Conservation (phyloP, 768 basidiomycete species). For the Asterophora lycoperdoides region DNA sequence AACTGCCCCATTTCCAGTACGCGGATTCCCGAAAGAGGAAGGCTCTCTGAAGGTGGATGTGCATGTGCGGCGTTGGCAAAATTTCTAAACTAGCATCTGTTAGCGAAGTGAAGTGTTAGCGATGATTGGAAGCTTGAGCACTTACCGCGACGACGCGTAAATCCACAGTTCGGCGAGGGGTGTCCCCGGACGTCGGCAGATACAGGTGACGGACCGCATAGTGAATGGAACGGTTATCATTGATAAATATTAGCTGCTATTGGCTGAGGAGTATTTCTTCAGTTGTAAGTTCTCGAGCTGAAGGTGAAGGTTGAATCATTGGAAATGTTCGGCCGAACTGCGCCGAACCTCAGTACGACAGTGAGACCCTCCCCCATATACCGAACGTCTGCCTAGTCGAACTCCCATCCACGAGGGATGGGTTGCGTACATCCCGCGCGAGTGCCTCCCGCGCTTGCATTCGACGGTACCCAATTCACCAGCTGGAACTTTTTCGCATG, state of each 20-base stretch:
- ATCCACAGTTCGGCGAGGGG: not conserved
- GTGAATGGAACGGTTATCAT: not conserved
- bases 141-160: not conserved
- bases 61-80: constrained; percentile 14
- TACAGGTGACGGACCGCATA: not conserved
- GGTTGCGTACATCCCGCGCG: too few species aligned
- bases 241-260: not conserved
- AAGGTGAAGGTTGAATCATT: too few species aligned
- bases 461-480: constrained; percentile 94
- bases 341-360: not conserved
- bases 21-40: constrained; percentile 60
- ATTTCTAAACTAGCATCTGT: constrained; percentile 3
- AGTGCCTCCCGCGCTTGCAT: too few species aligned
- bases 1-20: constrained; percentile 68
- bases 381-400: too few species aligned
- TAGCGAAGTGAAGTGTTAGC: too few species aligned
- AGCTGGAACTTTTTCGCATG: constrained; percentile 94
- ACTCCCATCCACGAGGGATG: too few species aligned
- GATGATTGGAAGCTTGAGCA: too few species aligned
- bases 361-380: too few species aligned
- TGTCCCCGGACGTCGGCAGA: not conserved
- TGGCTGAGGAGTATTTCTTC: not conserved
- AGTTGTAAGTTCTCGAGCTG: too few species aligned
- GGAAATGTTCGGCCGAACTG: too few species aligned
- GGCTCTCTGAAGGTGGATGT: constrained; percentile 22